Evolutionary conservation across 1,139 yeast genomes (phyloP).

Genomic region (Taphrina communis): DNA sequence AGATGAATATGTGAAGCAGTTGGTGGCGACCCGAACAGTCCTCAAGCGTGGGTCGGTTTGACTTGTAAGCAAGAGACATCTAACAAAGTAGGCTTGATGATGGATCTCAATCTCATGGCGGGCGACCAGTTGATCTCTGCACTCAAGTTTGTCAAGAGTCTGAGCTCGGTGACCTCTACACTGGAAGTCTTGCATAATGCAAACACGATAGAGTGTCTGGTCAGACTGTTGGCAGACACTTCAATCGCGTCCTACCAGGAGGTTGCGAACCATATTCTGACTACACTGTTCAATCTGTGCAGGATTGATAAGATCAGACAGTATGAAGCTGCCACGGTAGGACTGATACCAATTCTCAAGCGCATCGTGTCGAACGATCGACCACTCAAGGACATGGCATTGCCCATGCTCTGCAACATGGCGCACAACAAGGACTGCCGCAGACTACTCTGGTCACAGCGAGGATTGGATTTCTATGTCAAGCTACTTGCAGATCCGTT

Average conservation of each 20-base stretch:
- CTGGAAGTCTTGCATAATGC: slow-evolving; percentile 49
- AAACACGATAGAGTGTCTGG: slow-evolving; percentile 50
- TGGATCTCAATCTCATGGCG: slow-evolving; percentile 45
- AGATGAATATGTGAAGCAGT: slow-evolving; percentile 50
- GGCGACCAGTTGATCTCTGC: slow-evolving; percentile 46
- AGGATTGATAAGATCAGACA: slow-evolving; percentile 63
- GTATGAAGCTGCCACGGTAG: slow-evolving; percentile 61
- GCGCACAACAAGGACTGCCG: slow-evolving; percentile 59
- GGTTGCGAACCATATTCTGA: slow-evolving; percentile 49
- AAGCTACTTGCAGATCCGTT: slow-evolving; percentile 63
- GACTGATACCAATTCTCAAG: slow-evolving; percentile 61
- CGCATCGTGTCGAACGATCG: slow-evolving; percentile 57
- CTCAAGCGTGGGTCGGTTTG: slow-evolving; percentile 31
- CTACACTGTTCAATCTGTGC: slow-evolving; percentile 59
- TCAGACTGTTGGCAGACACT: slow-evolving; percentile 44
- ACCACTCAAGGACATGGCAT: slow-evolving; percentile 65
- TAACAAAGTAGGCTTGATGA: slow-evolving; percentile 44
- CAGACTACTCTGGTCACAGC: slow-evolving; percentile 53
- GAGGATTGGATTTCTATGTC: slow-evolving; percentile 59
- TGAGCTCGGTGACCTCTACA: slow-evolving; percentile 49
- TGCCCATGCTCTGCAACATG: slow-evolving; percentile 69
- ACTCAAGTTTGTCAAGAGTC: slow-evolving; percentile 50
- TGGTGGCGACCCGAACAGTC: slow-evolving; percentile 47
- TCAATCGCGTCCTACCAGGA: slow-evolving; percentile 44
- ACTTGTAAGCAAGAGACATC: not conserved